Percentiles rank a stretch among this genome's conserved stretches.
phyloP scores from a whole-genome alignment of 106 monocot genomes.

The Dioscorea dumetorum region DNA sequence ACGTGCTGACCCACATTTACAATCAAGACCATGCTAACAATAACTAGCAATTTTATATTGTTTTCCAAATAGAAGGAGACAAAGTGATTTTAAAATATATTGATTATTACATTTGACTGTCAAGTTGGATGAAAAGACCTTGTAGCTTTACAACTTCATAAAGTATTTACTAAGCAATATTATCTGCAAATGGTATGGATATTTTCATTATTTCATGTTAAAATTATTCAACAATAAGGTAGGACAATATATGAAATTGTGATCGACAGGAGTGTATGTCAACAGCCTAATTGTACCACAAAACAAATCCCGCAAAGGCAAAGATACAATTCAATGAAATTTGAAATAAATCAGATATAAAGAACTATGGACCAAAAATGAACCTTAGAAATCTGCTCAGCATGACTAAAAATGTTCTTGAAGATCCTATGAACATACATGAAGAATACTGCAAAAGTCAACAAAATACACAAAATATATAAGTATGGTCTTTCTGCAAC shows the following conservation, averaged over 20 bases:
- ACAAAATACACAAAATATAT: not conserved
- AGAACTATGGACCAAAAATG: too few species aligned
- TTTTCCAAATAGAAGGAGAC: too few species aligned
- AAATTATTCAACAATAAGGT: not conserved
- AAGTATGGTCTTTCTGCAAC: too few species aligned
- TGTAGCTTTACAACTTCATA: too few species aligned
- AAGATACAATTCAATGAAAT: not conserved
- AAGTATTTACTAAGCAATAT: too few species aligned
- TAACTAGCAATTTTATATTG: too few species aligned
- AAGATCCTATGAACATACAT: slow-evolving; percentile 85
- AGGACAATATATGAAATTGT: not conserved
- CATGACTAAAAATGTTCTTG: slow-evolving; percentile 94
- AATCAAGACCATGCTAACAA: not conserved
- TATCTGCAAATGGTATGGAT: too few species aligned
- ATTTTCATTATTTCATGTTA: not conserved
- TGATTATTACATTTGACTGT: not conserved
- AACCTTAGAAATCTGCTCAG: slow-evolving; percentile 97
- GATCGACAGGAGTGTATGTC: not conserved
- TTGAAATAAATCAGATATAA: not conserved
- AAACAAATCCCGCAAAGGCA: too few species aligned
- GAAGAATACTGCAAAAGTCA: slow-evolving; percentile 72
- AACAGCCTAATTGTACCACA: not conserved
- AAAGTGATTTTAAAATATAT: not conserved
- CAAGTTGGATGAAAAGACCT: not conserved
- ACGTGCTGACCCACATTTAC: not conserved